Evolutionary conservation across 176 grass and related monocot genomes (phyloP).

Genomic region (Oryza longistaminata): DNA sequence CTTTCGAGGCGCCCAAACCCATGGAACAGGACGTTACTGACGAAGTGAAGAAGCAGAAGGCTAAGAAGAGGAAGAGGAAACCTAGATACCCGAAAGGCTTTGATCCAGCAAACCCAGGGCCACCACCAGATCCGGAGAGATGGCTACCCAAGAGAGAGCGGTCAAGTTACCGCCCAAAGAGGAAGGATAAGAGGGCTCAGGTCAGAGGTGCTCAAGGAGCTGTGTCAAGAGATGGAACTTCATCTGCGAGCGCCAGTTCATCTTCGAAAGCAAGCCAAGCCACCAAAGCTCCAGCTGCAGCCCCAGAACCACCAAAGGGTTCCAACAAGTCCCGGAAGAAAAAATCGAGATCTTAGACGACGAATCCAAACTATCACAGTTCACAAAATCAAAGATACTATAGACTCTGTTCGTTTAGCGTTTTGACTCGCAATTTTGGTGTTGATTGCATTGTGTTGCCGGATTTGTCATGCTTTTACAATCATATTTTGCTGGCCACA

Average conservation of each 20-base stretch:
- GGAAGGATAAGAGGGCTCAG: slow-evolving; percentile 88
- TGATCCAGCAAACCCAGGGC: slow-evolving; percentile 79
- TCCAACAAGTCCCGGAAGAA: slow-evolving; percentile 70
- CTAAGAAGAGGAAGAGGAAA: slow-evolving; percentile 91
- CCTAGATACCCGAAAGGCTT: slow-evolving; percentile 85
- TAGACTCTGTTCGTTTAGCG: slow-evolving; percentile 23
- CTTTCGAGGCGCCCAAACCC: slow-evolving; percentile 52
- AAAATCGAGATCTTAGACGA: slow-evolving; percentile 66
- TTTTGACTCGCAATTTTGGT: slow-evolving; percentile 35
- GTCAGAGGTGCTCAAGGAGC: slow-evolving; percentile 87
- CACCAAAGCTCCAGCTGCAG: slow-evolving; percentile 46
- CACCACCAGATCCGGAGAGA: slow-evolving; percentile 87
- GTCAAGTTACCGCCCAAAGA: slow-evolving; percentile 87
- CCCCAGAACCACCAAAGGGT: slow-evolving; percentile 55
- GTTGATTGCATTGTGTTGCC: background rate
- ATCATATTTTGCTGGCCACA: slow-evolving; percentile 17
- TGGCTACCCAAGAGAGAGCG: slow-evolving; percentile 90
- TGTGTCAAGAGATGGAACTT: slow-evolving; percentile 54
- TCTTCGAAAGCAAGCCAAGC: slow-evolving; percentile 47
- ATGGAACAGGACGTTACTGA: slow-evolving; percentile 56
- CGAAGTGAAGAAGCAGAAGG: slow-evolving; percentile 73
- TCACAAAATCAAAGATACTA: slow-evolving; percentile 18
- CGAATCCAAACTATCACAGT: slow-evolving; percentile 1
- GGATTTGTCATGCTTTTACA: slow-evolving; percentile 21
- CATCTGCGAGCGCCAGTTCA: slow-evolving; percentile 26